phyloP scores from a whole-genome alignment of 176 grass and related monocot genomes.

The Oryza longistaminata region DNA sequence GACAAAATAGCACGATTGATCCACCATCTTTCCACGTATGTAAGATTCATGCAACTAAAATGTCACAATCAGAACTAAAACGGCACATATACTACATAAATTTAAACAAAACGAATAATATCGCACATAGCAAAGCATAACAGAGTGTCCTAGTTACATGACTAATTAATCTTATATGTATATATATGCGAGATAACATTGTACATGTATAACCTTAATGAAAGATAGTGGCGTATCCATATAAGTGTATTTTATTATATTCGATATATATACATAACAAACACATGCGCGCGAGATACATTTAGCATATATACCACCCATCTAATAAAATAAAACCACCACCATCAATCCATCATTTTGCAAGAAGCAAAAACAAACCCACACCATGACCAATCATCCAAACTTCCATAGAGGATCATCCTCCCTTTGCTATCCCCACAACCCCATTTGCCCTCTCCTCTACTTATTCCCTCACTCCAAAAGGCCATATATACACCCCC shows the following conservation, averaged over 20 bases:
- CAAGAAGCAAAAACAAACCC: background rate
- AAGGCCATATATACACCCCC: background rate
- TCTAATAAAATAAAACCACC: background rate
- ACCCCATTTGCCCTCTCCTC: constrained; percentile 10
- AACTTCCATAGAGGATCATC: background rate
- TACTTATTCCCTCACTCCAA: background rate
- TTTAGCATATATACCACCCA: background rate
- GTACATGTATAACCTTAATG: no score
- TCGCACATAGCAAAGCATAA: no score
- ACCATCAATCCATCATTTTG: background rate
- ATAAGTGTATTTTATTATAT: background rate
- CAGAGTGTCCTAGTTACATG: no score
- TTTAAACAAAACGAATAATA: background rate
- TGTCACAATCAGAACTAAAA: background rate
- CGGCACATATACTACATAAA: background rate
- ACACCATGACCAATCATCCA: background rate
- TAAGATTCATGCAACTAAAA: background rate
- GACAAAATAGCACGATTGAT: background rate
- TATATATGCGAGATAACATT: no score
- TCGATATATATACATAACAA: background rate
- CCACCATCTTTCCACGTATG: background rate
- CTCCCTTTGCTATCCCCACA: background rate
- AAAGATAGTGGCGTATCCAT: no score
- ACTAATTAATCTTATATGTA: no score
- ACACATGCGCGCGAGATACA: no score